Conservation (phyloP, 2,329 filamentous ascomycete species). For the Xylariaceae sp. region DNA sequence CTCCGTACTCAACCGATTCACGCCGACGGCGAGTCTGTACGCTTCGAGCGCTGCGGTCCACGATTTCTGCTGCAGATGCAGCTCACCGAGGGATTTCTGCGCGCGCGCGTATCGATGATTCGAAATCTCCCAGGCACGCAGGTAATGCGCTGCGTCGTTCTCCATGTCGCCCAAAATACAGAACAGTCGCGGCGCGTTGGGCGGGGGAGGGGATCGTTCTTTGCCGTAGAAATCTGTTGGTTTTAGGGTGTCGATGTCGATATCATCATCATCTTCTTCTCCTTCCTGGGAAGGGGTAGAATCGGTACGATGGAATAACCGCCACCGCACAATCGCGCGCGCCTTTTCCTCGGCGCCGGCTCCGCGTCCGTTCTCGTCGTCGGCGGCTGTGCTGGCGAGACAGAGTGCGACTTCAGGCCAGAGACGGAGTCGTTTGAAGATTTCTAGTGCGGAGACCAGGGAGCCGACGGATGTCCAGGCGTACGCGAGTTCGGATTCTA, state of each 20-base stretch:
- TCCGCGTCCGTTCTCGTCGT: slow-evolving; percentile 50
- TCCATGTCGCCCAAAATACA: slow-evolving; percentile 93
- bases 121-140: slow-evolving; percentile 83
- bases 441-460: slow-evolving; percentile 83
- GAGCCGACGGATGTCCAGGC: slow-evolving; percentile 90
- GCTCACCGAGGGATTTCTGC: slow-evolving; percentile 78
- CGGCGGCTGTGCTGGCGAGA: slow-evolving; percentile 57
- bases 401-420: slow-evolving; percentile 96
- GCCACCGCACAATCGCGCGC: slow-evolving; percentile 66
- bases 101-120: slow-evolving; percentile 76
- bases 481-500: slow-evolving; percentile 87
- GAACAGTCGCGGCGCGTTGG: slow-evolving; percentile 80
- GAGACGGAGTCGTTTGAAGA: slow-evolving; percentile 87
- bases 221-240: slow-evolving; percentile 53
- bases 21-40: slow-evolving; percentile 69
- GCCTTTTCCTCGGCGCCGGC: slow-evolving; percentile 72
- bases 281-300: slow-evolving; percentile 27
- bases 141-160: slow-evolving; percentile 66
- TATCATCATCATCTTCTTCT: slow-evolving; percentile 45
- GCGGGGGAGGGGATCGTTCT: slow-evolving; percentile 63
- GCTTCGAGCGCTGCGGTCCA: slow-evolving; percentile 67
- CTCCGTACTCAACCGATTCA: slow-evolving; percentile 75
- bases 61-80: slow-evolving; percentile 63
- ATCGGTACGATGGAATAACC: slow-evolving; percentile 61
- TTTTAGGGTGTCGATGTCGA: slow-evolving; percentile 53